Evolutionary conservation across 371 early-diverging fungal genomes (phyloP).

Genomic region (Mortierella sp.): DNA sequence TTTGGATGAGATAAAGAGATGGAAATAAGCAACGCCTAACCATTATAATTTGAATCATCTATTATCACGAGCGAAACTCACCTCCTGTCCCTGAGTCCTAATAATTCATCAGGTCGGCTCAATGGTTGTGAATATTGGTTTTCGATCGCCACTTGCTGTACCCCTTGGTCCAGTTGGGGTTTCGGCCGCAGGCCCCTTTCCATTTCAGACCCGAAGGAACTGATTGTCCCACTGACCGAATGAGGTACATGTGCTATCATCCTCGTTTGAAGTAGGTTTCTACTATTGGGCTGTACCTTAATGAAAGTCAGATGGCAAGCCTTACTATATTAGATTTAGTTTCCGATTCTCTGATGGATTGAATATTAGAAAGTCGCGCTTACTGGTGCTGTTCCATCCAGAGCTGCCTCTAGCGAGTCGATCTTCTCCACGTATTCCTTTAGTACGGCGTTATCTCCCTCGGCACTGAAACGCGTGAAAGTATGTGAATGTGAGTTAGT

Average conservation of each 20-base stretch:
- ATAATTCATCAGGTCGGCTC: background rate
- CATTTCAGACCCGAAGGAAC: background rate
- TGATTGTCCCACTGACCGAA: background rate
- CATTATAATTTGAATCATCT: too few species aligned
- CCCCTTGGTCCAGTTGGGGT: background rate
- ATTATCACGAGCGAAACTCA: background rate
- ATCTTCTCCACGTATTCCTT: slow-evolving; percentile 31
- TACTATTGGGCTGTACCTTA: slow-evolving; percentile 6
- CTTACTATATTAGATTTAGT: background rate
- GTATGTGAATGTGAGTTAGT: background rate
- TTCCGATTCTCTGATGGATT: background rate
- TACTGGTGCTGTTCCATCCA: slow-evolving; percentile 20
- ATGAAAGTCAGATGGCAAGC: background rate
- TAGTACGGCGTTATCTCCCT: slow-evolving; percentile 1
- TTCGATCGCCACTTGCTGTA: background rate
- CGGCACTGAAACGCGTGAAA: background rate
- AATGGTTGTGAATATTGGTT: background rate
- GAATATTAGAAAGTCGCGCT: background rate
- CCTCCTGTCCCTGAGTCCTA: slow-evolving; percentile 30
- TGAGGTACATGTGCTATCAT: slow-evolving; percentile 8
- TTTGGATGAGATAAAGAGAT: background rate
- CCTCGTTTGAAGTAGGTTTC: slow-evolving; percentile 13
- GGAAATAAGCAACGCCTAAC: background rate
- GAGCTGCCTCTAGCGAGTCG: slow-evolving; percentile 21
- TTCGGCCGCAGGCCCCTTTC: background rate